Percentiles rank a stretch among this genome's conserved stretches.
phyloP scores from a whole-genome alignment of 2,329 filamentous ascomycete species.

The Phoma sp. region DNA sequence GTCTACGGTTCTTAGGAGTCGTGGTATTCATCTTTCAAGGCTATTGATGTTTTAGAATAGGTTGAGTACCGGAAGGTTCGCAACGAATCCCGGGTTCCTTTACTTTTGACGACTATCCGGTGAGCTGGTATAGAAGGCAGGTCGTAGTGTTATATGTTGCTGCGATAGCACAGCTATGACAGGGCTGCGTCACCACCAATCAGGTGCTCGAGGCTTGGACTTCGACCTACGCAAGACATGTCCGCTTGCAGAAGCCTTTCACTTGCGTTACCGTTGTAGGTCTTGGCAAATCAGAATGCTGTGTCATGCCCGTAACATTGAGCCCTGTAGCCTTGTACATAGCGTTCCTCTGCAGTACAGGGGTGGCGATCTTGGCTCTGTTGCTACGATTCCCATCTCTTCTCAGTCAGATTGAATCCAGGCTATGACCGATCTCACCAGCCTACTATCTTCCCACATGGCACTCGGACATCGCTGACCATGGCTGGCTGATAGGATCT shows the following conservation, averaged over 20 bases:
- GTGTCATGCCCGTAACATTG: background rate
- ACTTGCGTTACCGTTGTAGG: conserved; percentile 1
- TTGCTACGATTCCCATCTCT: background rate
- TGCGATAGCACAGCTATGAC: background rate
- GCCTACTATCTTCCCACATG: background rate
- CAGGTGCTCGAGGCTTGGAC: background rate
- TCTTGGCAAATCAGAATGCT: background rate
- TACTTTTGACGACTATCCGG: background rate
- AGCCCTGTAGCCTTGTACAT: background rate
- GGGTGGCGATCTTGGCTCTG: background rate
- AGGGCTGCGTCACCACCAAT: conserved; percentile 13
- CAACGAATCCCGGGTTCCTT: background rate
- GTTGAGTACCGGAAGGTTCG: background rate
- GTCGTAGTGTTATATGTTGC: conserved; percentile 5
- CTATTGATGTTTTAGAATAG: too few relatives aligned
- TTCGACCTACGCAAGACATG: conserved; percentile 2
- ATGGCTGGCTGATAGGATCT: background rate
- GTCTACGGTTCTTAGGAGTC: background rate
- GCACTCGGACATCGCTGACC: background rate
- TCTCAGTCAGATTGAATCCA: conserved; percentile 6
- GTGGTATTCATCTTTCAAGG: background rate
- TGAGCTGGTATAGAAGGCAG: background rate
- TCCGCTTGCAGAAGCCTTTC: conserved; percentile 7
- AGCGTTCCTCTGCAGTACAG: background rate
- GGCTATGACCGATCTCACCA: background rate